Base-by-base conservation (phyloP, 1,139 yeast genomes). In the Yamadazyma dendronema region DNA sequence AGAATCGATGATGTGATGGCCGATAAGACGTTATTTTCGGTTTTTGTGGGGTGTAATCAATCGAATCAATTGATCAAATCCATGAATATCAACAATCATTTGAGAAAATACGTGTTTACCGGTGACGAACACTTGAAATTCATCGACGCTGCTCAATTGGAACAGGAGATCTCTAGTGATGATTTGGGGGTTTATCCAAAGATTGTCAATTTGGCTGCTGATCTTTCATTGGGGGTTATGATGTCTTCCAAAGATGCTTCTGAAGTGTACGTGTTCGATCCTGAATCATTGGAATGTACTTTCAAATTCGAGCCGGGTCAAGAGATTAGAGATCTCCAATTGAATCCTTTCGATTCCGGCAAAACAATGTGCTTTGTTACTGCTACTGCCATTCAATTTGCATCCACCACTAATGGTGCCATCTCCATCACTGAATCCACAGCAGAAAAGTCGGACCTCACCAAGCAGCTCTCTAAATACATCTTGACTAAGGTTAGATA, bases 21-120 rank as follows among this genome's bases (percentile, higher is more conserved):
- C 23, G 54, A 50, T n/a, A 57, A 64, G 23, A 69, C 72, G 36
- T 55, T 70, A 7, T 41, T 34, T 32, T 30, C 40, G 7, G 77
- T 88, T 15, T 63, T 85, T 39, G 71, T 86, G 36, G 95, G 95
- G 3, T 81, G 89, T 49, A 86, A 87, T 55, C 88, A 86, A 51
- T 73, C 79, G 40, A 62, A 65, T 46, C 79, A 47, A 63, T 69
- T 47, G 68, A 74, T 57, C 69, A 82, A 60, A 62, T 70, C 62
- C 47, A 72, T 52, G 88, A 84, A 46, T 49, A 72, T 75, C 43
- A 88, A 88, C 56, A 81, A 80, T 52, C 89, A 85, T 60, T 59
- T 88, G 50, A 67, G 96, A 41, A 82, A 82, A 53, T 84, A 81
- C 53, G 66, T 62, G 17, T 77, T 65, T 52, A 64, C 63, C 28